Base-by-base conservation (phyloP, 805 yeast species). In the Candida peoriensis region DNA sequence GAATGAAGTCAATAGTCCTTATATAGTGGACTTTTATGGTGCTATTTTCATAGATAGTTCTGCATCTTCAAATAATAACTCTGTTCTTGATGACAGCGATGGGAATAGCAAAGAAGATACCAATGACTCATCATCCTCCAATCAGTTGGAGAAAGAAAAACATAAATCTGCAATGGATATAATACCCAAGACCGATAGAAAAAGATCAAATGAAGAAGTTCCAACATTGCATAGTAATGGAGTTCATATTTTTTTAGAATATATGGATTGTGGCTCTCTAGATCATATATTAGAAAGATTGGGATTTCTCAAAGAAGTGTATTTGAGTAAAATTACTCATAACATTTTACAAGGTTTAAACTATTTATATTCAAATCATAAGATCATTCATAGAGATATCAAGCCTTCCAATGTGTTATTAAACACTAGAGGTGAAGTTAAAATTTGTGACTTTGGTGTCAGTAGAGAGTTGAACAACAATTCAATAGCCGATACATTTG, bases 361-460 rank as follows among this genome's bases (percentile, higher is more conserved):
- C 23, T 93, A 89, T 52, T 64, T 90, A 18, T 90, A 93, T 58
- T 75, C 81, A 15, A 71, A 77, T 18, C 95, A 89, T 55, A 76
- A 87, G 41, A 90, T 93, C 52, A 85, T 93, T 38, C 99, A 93
- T 56, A 69, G 99, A 43, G 99, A 93, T 57, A 88, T 93, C 47
- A 93, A 93, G 56, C 98, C 98, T 0, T 83, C 94, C 6, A 93
- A 93, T 58, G 96, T 93, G 8, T 66, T 93, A 32, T 74, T 93
- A 61, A 88, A 86, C 42, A 81, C 88, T 25, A 74, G 69, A 44
- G 98, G 98, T 18, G 82, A 81, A 44, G 78, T 93, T 47, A 93
- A 89, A 58, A 69, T 93, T 17, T 89, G 97, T 61, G 99, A 93
- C 60, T 93, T 93, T 64, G 99, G 99, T 16, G 99, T 93, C 6